Conservation (phyloP, 2,329 filamentous ascomycete species). For the Phialophora macrospora region DNA sequence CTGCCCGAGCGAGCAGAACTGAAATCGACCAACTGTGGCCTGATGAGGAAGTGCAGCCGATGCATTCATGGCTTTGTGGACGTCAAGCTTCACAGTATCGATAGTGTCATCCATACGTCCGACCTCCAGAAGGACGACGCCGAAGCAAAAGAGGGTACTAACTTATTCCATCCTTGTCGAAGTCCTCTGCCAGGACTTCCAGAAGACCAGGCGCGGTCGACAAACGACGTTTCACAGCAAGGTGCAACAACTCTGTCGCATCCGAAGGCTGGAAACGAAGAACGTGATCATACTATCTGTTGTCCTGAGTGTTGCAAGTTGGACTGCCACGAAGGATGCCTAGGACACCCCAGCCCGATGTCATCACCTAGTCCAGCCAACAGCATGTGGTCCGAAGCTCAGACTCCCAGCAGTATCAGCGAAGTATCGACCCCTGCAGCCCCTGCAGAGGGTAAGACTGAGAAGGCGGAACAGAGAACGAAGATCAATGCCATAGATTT, state of each 20-base stretch:
- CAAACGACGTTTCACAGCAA: background rate
- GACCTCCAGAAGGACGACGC: slow-evolving; percentile 25
- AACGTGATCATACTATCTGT: slow-evolving; percentile 34
- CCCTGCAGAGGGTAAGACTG: background rate
- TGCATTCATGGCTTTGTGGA: slow-evolving; percentile 35
- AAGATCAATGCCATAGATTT: slow-evolving; percentile 18
- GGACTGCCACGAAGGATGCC: slow-evolving; percentile 38
- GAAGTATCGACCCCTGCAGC: slow-evolving; percentile 1
- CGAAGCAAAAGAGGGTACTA: slow-evolving; percentile 21
- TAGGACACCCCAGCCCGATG: slow-evolving; percentile 37
- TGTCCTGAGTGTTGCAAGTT: slow-evolving; percentile 38
- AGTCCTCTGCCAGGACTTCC: slow-evolving; percentile 27
- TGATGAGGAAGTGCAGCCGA: slow-evolving; percentile 37
- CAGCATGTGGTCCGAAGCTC: slow-evolving; percentile 26
- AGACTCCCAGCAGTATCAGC: slow-evolving; percentile 25
- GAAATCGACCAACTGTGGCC: slow-evolving; percentile 21
- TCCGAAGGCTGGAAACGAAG: slow-evolving; percentile 14
- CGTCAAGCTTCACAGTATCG: slow-evolving; percentile 29
- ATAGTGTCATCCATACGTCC: slow-evolving; percentile 33
- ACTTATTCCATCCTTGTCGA: slow-evolving; percentile 20
- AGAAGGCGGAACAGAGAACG: slow-evolving; percentile 14
- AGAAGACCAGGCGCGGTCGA: slow-evolving; percentile 11
- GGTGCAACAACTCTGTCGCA: background rate
- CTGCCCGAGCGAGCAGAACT: slow-evolving; percentile 10
- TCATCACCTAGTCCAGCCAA: slow-evolving; percentile 22